Evolutionary conservation across 2,329 filamentous ascomycete species (phyloP).

Genomic region (Berkeleyomyces rouxiae): DNA sequence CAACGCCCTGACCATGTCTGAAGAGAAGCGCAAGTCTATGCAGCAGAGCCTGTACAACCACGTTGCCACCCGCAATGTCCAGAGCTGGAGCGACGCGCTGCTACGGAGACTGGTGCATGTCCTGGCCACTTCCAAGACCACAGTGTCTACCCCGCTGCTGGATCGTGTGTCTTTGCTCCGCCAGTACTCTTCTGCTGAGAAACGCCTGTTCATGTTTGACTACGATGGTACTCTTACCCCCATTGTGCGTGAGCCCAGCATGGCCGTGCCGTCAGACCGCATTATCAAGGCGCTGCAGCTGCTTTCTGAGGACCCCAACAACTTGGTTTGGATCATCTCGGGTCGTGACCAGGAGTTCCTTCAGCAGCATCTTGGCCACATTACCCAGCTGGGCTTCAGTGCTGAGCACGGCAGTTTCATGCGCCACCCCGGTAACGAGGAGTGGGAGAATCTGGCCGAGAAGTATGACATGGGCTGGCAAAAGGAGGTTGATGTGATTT

Average conservation of each 20-base stretch:
- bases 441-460: constrained; percentile 83
- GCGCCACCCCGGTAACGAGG: constrained; percentile 54
- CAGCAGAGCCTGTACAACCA: constrained; percentile 65
- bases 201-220: constrained; percentile 93
- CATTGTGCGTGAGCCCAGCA: constrained; percentile 80
- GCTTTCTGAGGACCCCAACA: constrained; percentile 62
- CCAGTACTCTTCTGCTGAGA: constrained; percentile 57
- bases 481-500: constrained; percentile 63
- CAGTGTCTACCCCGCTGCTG: constrained; percentile 63
- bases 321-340: constrained; percentile 96
- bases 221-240: constrained; percentile 94
- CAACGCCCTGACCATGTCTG: constrained; percentile 59
- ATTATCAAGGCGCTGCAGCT: constrained; percentile 65
- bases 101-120: constrained; percentile 66
- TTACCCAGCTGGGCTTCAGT: constrained; percentile 74
- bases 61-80: constrained; percentile 72
- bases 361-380: constrained; percentile 82
- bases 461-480: constrained; percentile 88
- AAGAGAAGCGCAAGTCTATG: constrained; percentile 47
- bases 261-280: constrained; percentile 72
- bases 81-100: constrained; percentile 69
- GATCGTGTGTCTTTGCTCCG: constrained; percentile 56
- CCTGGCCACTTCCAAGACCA: constrained; percentile 57
- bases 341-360: constrained; percentile 87
- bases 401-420: constrained; percentile 97